Conservation (phyloP, 202 grass and related monocot species). For the Tripidium arundinaceum region DNA sequence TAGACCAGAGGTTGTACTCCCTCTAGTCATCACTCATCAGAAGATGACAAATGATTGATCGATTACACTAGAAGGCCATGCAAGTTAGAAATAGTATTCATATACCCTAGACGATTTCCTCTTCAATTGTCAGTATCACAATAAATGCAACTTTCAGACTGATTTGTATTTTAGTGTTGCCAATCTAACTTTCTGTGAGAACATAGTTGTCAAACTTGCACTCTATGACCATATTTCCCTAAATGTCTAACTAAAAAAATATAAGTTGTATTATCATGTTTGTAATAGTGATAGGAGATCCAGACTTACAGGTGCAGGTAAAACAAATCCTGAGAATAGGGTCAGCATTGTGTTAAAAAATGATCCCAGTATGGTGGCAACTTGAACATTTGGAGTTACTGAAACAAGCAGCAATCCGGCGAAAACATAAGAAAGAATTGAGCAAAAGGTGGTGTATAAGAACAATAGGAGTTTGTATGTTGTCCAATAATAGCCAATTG, state of each 20-base stretch:
- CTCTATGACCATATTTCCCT: no score
- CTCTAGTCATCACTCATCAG: no score
- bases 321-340: constrained; percentile 61
- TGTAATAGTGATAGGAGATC: not conserved
- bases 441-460: constrained; percentile 32
- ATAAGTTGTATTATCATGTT: not conserved
- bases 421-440: constrained; percentile 29
- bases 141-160: not conserved
- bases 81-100: not conserved
- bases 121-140: not conserved
- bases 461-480: constrained; percentile 30
- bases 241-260: not conserved
- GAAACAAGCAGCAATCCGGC: constrained; percentile 32
- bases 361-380: constrained; percentile 55
- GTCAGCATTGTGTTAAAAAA: constrained; percentile 54
- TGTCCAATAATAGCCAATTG: constrained; percentile 42
- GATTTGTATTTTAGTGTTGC: not conserved
- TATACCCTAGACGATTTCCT: not conserved
- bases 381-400: constrained; percentile 51
- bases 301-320: constrained; percentile 51
- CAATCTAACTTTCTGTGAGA: not conserved
- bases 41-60: not conserved
- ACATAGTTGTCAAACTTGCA: not conserved
- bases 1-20: not conserved
- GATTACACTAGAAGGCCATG: not conserved